phyloP scores from a whole-genome alignment of 1,139 yeast genomes.

The Hansenula lynferdii region DNA sequence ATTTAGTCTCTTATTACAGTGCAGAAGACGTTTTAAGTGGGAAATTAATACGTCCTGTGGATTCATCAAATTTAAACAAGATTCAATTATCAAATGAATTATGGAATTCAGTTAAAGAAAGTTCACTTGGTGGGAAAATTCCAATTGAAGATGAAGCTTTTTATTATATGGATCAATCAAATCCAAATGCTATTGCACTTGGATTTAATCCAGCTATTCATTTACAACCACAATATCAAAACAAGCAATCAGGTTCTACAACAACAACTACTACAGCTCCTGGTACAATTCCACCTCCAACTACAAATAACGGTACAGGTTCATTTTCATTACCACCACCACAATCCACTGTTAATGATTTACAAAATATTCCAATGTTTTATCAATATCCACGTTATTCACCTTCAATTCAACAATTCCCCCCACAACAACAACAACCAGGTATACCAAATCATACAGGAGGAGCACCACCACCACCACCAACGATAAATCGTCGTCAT shows the following conservation, averaged over 20 bases:
- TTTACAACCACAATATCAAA: conserved; percentile 16
- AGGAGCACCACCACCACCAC: neutral
- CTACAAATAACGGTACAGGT: conserved; percentile 2
- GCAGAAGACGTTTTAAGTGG: conserved; percentile 67
- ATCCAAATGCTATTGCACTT: conserved; percentile 33
- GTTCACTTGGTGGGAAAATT: conserved; percentile 52
- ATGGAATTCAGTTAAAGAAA: conserved; percentile 55
- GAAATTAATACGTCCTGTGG: conserved; percentile 54
- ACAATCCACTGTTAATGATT: neutral
- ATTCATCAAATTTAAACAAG: conserved; percentile 45
- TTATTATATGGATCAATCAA: conserved; percentile 40
- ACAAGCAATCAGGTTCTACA: conserved; percentile 3
- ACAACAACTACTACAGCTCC: neutral
- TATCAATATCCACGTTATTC: conserved; percentile 2
- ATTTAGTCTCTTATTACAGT: conserved; percentile 72
- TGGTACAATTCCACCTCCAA: conserved; percentile 3
- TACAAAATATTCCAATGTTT: conserved; percentile 1
- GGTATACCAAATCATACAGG: conserved; percentile 2
- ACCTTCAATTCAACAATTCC: conserved; percentile 2
- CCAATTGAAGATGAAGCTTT: conserved; percentile 49
- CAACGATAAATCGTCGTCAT: conserved; percentile 3
- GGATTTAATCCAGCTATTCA: conserved; percentile 19
- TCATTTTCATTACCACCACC: conserved; percentile 3
- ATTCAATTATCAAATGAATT: conserved; percentile 52
- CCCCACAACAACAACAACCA: conserved; percentile 6